Conservation (phyloP, 1,139 yeast genomes). For the Waltiozyma sp. region DNA sequence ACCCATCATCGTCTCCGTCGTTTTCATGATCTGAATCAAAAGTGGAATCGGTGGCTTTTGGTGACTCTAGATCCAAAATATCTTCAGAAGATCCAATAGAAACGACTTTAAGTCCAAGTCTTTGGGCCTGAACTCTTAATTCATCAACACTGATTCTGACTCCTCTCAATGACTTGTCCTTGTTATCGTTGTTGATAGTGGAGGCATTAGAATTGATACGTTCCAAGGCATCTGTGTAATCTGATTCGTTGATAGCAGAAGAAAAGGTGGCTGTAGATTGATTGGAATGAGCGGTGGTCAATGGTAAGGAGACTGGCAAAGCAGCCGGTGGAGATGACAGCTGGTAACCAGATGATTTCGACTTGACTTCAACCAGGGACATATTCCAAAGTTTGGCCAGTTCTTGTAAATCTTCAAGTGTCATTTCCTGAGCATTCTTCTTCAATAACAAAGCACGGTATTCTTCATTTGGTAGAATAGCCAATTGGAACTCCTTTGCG, state of each 20-base stretch:
- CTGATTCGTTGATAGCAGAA: slow-evolving; percentile 17
- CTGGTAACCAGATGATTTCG: background rate
- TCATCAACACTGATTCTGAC: slow-evolving; percentile 11
- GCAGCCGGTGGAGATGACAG: background rate
- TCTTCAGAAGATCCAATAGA: slow-evolving; percentile 4
- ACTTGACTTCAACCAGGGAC: slow-evolving; percentile 14
- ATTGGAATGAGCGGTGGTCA: slow-evolving; percentile 6
- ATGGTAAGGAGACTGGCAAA: background rate
- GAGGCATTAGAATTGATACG: slow-evolving; percentile 19
- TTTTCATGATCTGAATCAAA: slow-evolving; percentile 7
- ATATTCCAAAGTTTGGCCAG: slow-evolving; percentile 18
- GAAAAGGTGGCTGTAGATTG: slow-evolving; percentile 15
- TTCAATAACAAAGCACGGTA: slow-evolving; percentile 19
- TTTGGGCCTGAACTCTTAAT: slow-evolving; percentile 15
- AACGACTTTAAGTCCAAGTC: slow-evolving; percentile 18
- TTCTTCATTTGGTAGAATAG: slow-evolving; percentile 24
- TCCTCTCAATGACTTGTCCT: background rate
- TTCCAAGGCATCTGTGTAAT: slow-evolving; percentile 21
- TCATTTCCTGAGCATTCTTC: slow-evolving; percentile 14
- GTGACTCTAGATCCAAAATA: background rate
- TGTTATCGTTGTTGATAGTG: slow-evolving; percentile 12
- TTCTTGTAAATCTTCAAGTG: slow-evolving; percentile 20
- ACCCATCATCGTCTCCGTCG: slow-evolving; percentile 6
- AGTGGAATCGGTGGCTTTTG: slow-evolving; percentile 2
- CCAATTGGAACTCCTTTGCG: slow-evolving; percentile 21